Percentiles rank a stretch among this genome's conserved stretches.
These are phyloP conservation scores for Nitzschia palea DNA, from an alignment of 108 stramenopile genomes.

Conservation along the genomic window DNA sequence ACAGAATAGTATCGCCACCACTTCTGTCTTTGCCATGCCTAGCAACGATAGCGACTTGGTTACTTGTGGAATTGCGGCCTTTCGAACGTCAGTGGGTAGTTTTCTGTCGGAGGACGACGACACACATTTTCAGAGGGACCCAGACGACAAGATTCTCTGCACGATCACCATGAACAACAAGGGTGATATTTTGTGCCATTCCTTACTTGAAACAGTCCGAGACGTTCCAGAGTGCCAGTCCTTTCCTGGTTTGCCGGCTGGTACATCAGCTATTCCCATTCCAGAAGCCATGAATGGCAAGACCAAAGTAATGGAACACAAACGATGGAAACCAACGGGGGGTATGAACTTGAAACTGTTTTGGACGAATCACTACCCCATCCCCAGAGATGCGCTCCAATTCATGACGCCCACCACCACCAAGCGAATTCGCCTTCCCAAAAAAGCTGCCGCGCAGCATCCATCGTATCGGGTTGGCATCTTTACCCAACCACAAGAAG, in stretches of 20 bases:
- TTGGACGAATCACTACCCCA: conserved; percentile 22
- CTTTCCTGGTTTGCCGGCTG: conserved; percentile 50
- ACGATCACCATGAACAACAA: conserved; percentile 59
- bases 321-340: conserved; percentile 35
- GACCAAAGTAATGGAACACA: conserved; percentile 7
- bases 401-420: neutral
- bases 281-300: conserved; percentile 30
- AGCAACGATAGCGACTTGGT: conserved; percentile 47
- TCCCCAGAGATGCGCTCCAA: neutral
- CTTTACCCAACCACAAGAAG: no score
- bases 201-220: conserved; percentile 42
- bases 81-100: conserved; percentile 15
- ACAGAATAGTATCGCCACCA: conserved; percentile 51
- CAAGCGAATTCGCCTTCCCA: neutral
- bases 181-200: conserved; percentile 69
- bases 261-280: conserved; percentile 41
- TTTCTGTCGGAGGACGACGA: neutral
- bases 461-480: neutral
- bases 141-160: conserved; percentile 24
- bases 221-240: neutral
- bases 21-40: conserved; percentile 52
- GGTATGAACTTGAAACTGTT: conserved; percentile 34
- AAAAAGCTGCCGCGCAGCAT: neutral
- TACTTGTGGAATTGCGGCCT: conserved; percentile 55
- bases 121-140: neutral